Evolutionary conservation across 2,329 filamentous ascomycete genomes (phyloP), one percentile per base, ranked within the genome.

Genomic region (Fusarium hainanense): DNA sequence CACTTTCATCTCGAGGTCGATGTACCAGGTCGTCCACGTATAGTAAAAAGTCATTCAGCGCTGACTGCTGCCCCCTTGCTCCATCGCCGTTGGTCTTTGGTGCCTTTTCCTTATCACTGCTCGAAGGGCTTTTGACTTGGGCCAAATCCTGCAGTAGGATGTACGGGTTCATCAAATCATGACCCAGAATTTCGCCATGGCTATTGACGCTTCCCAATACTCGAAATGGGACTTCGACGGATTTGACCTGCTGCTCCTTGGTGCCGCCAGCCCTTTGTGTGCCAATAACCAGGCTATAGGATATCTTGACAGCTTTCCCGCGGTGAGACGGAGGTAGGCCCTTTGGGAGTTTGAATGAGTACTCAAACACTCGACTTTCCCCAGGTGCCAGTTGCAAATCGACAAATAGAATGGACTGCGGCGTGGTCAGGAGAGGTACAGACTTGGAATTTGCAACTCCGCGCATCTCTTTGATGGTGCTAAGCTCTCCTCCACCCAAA

Each of bases 401-500:
- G 55, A 99, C 96, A 78, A 99, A 99, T 14, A 99, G 83, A 66
- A 99, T 93, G 3, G 94, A 97, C 80, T 98, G 96, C 2, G 95
- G 94, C 7, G 95, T 98, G 18, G 93, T 96, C n/a, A 99, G 85
- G 48, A 99, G 83, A 1, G 96, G 96, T 44, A 99, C 91, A 4
- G 93, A 92, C 77, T 93, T 94, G 32, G 93, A 92, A 77, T 92
- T 96, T 27, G 92, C 92, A 52, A 92, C 91, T 6, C 92, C 93
- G 70, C 94, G 91, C 93, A 98, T 98, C 77, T 98, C 94, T 75
- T 94, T 94, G 77, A 99, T 94, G 63, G 92, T 97, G 81, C 95
- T 97, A 71, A 97, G 88, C 75, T 98, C 94, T 55, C 91, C 90
- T 48, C 91, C 89, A 10, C 94, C 93, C n/a, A 98, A 84, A 6